Evolutionary conservation across 345 rosid species (phyloP).

Genomic region (Eucalyptus shirleyi): DNA sequence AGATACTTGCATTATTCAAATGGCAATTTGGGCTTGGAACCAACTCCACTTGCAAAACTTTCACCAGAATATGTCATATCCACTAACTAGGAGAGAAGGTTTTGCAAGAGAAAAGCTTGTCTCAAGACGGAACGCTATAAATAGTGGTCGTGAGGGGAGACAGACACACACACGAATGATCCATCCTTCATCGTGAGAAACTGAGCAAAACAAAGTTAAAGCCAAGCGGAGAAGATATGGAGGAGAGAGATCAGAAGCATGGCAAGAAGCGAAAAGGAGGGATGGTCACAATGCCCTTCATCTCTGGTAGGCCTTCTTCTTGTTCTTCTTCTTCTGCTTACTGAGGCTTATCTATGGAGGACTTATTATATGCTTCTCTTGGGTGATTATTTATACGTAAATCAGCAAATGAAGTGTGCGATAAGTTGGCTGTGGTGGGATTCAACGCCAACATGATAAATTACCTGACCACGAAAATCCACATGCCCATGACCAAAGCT

Average conservation of each 20-base stretch:
- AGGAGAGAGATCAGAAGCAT: background rate
- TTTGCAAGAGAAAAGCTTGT: background rate
- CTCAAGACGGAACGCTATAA: background rate
- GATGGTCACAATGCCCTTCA: constrained; percentile 65
- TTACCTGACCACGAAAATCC: constrained; percentile 74
- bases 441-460: constrained; percentile 75
- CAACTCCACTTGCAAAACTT: background rate
- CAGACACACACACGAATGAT: background rate
- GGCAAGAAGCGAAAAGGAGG: constrained; percentile 38
- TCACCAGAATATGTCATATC: background rate
- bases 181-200: background rate
- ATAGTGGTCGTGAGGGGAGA: background rate
- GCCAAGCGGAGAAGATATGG: background rate
- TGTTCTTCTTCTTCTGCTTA: background rate
- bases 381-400: background rate
- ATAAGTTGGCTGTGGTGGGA: constrained; percentile 87
- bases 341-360: background rate
- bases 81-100: background rate
- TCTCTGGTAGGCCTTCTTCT: constrained; percentile 26
- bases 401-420: constrained; percentile 76
- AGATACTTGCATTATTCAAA: background rate
- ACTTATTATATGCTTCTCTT: background rate
- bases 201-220: background rate
- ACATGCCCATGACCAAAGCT: constrained; percentile 84
- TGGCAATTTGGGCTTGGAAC: background rate